Percentiles rank a stretch among this genome's conserved stretches.
Evolutionary conservation across 2,329 filamentous ascomycete genomes (phyloP).

Genomic region (Colletotrichum cordylinicola): DNA sequence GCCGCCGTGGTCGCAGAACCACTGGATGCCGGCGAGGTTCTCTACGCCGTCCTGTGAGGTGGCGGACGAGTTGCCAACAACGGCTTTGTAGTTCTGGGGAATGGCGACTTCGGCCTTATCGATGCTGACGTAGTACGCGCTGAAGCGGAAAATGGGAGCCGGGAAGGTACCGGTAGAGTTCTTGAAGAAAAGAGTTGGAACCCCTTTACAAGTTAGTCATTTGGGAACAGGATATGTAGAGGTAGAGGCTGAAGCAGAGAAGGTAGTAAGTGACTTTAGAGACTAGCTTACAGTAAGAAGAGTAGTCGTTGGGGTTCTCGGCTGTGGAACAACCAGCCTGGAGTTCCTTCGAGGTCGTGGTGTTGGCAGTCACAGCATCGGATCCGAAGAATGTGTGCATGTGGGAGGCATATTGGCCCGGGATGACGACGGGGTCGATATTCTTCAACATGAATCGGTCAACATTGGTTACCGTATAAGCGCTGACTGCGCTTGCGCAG

Average conservation of each 20-base stretch:
- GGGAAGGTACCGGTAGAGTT: conserved; percentile 30
- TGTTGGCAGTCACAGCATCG: conserved; percentile 33
- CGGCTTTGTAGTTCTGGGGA: conserved; percentile 45
- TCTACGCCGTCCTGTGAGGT: conserved; percentile 25
- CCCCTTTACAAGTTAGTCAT: conserved; percentile 26
- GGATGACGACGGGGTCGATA: conserved; percentile 36
- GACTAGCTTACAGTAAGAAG: conserved; percentile 43
- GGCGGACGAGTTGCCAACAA: conserved; percentile 44
- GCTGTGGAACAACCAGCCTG: conserved; percentile 48
- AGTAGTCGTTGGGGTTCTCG: conserved; percentile 52
- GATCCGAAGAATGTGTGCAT: conserved; percentile 40
- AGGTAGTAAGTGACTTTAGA: not conserved
- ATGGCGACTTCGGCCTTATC: conserved; percentile 47
- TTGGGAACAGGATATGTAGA: rapidly evolving
- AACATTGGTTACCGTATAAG: conserved; percentile 24
- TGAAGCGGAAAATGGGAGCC: conserved; percentile 40
- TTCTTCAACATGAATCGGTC: conserved; percentile 35
- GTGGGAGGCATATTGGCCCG: conserved; percentile 34
- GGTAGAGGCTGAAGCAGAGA: not conserved
- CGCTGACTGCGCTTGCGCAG: not conserved
- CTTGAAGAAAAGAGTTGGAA: conserved; percentile 44
- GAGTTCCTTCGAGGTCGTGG: conserved; percentile 31
- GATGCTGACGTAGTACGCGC: conserved; percentile 50
- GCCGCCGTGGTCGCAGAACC: conserved; percentile 33
- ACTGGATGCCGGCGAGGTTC: conserved; percentile 21